phyloP scores from a whole-genome alignment of 2,329 filamentous ascomycete species.

The Aspergillus caelatus region DNA sequence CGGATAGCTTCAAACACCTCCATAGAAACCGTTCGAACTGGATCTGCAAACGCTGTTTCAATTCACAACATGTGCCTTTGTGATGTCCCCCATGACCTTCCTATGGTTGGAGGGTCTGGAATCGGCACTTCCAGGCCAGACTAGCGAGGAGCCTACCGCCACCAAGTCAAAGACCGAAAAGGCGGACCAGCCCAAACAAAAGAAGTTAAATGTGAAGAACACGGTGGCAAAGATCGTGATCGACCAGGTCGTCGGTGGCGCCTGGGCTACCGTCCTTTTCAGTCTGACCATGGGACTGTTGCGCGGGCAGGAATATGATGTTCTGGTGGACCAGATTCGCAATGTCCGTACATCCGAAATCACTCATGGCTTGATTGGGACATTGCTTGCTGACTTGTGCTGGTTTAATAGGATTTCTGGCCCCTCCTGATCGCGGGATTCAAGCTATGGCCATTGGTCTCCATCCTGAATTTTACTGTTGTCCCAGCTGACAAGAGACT shows the following conservation, averaged over 20 bases:
- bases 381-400: constrained; percentile 6
- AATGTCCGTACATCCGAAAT: constrained; percentile 27
- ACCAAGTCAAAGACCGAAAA: constrained; percentile 19
- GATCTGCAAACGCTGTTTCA: constrained; percentile 55
- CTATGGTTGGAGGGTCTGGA: constrained; percentile 62
- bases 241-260: constrained; percentile 61
- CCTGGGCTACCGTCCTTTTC: constrained; percentile 60
- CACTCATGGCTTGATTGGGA: neutral
- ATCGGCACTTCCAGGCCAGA: constrained; percentile 53
- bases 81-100: constrained; percentile 61
- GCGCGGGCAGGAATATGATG: constrained; percentile 38
- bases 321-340: constrained; percentile 36
- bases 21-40: constrained; percentile 48
- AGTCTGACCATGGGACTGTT: constrained; percentile 57
- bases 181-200: constrained; percentile 19
- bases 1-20: neutral
- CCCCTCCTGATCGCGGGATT: constrained; percentile 41
- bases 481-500: constrained; percentile 39
- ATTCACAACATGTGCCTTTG: constrained; percentile 57
- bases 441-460: constrained; percentile 46
- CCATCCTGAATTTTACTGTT: constrained; percentile 42
- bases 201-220: constrained; percentile 33
- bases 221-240: constrained; percentile 58
- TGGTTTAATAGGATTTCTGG: constrained; percentile 34
- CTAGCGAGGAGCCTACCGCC: constrained; percentile 1